Percentiles rank a stretch among this genome's conserved stretches.
Conservation (phyloP, 441 rosid genomes). For the Euphorbia corollata region DNA sequence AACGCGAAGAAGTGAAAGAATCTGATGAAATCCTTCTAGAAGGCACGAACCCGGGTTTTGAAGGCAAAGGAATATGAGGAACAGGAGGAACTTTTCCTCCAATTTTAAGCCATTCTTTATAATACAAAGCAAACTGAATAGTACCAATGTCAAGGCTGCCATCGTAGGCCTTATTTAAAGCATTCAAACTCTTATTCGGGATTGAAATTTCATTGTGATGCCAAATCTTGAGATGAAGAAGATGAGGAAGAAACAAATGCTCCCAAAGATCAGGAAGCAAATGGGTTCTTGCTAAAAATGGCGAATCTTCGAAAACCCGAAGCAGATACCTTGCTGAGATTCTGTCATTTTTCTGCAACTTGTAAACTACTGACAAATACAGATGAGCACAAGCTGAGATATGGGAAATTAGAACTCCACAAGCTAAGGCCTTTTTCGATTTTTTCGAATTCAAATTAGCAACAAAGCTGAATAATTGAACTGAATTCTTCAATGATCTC, state of each 20-base stretch:
- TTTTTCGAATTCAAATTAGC: constrained; percentile 39
- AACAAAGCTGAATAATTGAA: constrained; percentile 33
- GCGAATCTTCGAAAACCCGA: constrained; percentile 48
- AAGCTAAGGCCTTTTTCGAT: constrained; percentile 29
- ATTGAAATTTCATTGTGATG: constrained; percentile 40
- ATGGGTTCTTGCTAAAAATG: constrained; percentile 47
- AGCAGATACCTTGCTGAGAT: constrained; percentile 44
- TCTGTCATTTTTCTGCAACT: constrained; percentile 47
- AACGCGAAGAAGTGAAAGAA: constrained; percentile 30
- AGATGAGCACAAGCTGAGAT: constrained; percentile 54
- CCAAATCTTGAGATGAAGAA: constrained; percentile 63
- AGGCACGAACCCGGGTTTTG: constrained; percentile 24
- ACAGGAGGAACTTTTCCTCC: constrained; percentile 38
- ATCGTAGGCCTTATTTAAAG: constrained; percentile 35
- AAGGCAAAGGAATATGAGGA: constrained; percentile 47
- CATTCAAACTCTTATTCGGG: constrained; percentile 28
- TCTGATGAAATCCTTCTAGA: constrained; percentile 45
- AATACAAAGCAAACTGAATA: constrained; percentile 39
- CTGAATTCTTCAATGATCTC: constrained; percentile 27
- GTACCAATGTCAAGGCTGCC: constrained; percentile 48
- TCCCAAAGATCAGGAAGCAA: constrained; percentile 66
- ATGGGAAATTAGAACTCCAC: constrained; percentile 43
- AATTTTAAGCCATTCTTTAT: constrained; percentile 46
- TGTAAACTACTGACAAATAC: constrained; percentile 48
- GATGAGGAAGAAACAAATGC: constrained; percentile 58